Evolutionary conservation across 305 asterid species (phyloP).

Genomic region (Striga hermonthica): DNA sequence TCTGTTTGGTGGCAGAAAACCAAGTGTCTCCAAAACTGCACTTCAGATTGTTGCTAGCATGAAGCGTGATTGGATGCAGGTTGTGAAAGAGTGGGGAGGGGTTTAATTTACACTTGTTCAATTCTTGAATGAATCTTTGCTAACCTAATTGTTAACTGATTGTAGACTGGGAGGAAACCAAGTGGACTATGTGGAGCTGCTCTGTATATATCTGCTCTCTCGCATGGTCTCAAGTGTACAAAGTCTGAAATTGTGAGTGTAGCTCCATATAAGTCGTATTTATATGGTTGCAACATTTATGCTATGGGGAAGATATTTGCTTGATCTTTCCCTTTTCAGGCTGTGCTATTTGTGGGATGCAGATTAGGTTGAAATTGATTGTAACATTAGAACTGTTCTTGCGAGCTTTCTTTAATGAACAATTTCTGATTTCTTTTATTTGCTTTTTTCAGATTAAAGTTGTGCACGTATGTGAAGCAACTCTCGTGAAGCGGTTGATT

Average conservation of each 20-base stretch:
- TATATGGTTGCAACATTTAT: conserved; percentile 18
- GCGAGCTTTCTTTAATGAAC: conserved; percentile 22
- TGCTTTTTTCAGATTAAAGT: conserved; percentile 55
- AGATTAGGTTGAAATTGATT: too few species aligned
- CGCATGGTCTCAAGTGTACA: conserved; percentile 59
- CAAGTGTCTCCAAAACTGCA: conserved; percentile 52
- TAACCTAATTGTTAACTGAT: conserved; percentile 29
- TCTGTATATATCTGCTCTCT: conserved; percentile 71
- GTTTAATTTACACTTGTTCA: neutral
- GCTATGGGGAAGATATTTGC: conserved; percentile 17
- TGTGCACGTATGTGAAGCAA: conserved; percentile 86
- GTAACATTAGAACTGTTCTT: neutral
- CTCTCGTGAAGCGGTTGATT: conserved; percentile 80
- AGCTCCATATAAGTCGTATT: conserved; percentile 21
- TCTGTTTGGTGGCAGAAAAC: conserved; percentile 49
- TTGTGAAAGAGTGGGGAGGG: conserved; percentile 24
- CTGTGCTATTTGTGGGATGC: conserved; percentile 13
- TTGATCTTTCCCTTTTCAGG: conserved; percentile 3
- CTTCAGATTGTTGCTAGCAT: conserved; percentile 80
- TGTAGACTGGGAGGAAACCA: conserved; percentile 92
- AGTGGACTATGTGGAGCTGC: conserved; percentile 97
- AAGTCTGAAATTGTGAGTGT: conserved; percentile 70
- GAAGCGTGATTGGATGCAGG: conserved; percentile 99
- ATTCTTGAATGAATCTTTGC: conserved; percentile 10
- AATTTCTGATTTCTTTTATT: neutral